Evolutionary conservation across 257 asterid genomes (phyloP).

Genomic region (Solanum sejunctum): DNA sequence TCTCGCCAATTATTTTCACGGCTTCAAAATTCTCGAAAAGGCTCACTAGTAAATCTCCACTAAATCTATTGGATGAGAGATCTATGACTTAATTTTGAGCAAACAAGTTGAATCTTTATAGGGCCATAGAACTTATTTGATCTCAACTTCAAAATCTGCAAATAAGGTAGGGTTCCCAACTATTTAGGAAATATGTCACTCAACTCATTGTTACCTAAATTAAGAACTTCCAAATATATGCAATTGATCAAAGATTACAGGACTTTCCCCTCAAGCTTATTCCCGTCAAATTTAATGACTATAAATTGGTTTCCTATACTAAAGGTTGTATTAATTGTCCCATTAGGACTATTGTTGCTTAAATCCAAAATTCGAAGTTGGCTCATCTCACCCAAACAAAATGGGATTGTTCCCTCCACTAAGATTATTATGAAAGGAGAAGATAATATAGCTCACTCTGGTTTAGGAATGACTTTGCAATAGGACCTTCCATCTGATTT

Average conservation of each 20-base stretch:
- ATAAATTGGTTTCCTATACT: neutral
- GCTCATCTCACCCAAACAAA: neutral
- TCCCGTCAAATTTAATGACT: neutral
- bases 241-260: too few species aligned
- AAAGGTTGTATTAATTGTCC: neutral
- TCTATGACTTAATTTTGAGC: neutral
- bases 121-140: neutral
- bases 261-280: too few species aligned
- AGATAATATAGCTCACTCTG: neutral
- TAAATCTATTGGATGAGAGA: neutral
- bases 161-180: neutral
- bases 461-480: too few species aligned
- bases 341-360: neutral
- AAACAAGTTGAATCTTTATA: neutral
- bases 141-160: neutral
- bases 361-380: neutral
- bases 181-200: neutral
- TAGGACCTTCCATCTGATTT: too few species aligned
- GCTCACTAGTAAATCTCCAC: neutral
- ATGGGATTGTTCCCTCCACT: neutral
- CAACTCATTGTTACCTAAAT: neutral
- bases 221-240: neutral
- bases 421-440: neutral
- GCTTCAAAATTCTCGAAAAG: neutral
- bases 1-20: too few species aligned